Conservation (phyloP, 108 stramenopile species). For the Chaetoceros muelleri region DNA sequence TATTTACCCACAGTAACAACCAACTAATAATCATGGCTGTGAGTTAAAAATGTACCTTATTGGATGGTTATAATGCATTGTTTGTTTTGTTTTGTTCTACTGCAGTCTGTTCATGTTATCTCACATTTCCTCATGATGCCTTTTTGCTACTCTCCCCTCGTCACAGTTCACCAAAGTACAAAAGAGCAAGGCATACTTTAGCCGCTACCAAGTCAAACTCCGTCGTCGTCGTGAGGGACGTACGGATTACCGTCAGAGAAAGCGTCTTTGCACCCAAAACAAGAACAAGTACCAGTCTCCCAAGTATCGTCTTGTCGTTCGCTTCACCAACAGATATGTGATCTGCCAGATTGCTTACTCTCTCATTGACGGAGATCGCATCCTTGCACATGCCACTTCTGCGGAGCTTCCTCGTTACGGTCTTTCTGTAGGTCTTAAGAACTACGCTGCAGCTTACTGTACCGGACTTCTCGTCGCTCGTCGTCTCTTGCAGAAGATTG, state of each 20-base stretch:
- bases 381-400: constrained; percentile 80
- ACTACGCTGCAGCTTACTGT: constrained; percentile 99
- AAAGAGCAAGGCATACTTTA: constrained; percentile 97
- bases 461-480: constrained; percentile 95
- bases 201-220: constrained; percentile 98
- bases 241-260: constrained; percentile 99
- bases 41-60: too few species aligned
- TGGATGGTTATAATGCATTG: too few species aligned
- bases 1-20: too few species aligned
- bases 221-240: constrained; percentile 98
- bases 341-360: constrained; percentile 96
- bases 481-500: constrained; percentile 93
- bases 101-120: too few species aligned
- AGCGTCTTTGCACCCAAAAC: constrained; percentile 91
- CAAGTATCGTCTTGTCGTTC: constrained; percentile 98
- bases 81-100: too few species aligned
- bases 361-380: constrained; percentile 92
- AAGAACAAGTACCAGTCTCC: constrained; percentile 99
- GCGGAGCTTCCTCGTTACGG: constrained; percentile 93
- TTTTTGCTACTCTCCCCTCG: constrained; percentile 5
- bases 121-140: too few species aligned
- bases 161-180: constrained; percentile 84
- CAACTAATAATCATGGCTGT: too few species aligned
- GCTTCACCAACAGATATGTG: constrained; percentile 88
- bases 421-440: constrained; percentile 93